Evolutionary conservation across 2,329 filamentous ascomycete genomes (phyloP).

Genomic region (Talaromyces islandicus): DNA sequence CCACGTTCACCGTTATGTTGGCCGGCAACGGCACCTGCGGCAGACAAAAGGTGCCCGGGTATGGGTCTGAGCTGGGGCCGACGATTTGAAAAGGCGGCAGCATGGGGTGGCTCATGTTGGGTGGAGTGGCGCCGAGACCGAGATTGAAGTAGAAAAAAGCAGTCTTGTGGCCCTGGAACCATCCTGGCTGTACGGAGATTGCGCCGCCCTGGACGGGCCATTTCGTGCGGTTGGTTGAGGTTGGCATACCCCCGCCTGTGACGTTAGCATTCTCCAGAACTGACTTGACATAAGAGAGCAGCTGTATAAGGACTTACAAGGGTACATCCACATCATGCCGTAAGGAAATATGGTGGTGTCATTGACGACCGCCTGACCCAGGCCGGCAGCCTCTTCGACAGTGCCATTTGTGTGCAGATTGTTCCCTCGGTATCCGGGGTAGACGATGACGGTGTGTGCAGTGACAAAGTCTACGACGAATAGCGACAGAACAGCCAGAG

Average conservation of each 20-base stretch:
- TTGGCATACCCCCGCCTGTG: constrained; percentile 74
- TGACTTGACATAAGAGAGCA: not conserved
- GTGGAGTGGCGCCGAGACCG: constrained; percentile 72
- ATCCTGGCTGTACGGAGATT: constrained; percentile 86
- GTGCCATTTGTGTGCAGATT: constrained; percentile 73
- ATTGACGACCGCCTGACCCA: constrained; percentile 43
- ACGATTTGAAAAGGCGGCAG: constrained; percentile 73
- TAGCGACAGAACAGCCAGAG: constrained; percentile 6
- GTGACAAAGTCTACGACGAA: constrained; percentile 31
- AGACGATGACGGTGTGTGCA: constrained; percentile 73
- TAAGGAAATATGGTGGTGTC: constrained; percentile 60
- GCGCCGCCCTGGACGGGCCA: constrained; percentile 87
- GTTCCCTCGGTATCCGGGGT: constrained; percentile 82
- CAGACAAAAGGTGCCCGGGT: constrained; percentile 80
- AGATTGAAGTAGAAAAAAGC: constrained; percentile 89
- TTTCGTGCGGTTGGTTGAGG: constrained; percentile 76
- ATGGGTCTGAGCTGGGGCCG: constrained; percentile 77
- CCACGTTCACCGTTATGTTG: constrained; percentile 63
- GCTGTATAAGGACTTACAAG: constrained; percentile 58
- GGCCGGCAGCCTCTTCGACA: constrained; percentile 36
- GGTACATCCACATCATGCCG: constrained; percentile 93
- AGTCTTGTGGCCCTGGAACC: constrained; percentile 82
- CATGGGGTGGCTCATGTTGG: constrained; percentile 84
- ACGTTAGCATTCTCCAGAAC: not conserved
- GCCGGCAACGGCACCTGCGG: constrained; percentile 80